A percentile compares a stretch with the other conserved stretches of the same genome.
Evolutionary conservation across 2,329 filamentous ascomycete species (phyloP).

Genomic region (Beauveria sp.): DNA sequence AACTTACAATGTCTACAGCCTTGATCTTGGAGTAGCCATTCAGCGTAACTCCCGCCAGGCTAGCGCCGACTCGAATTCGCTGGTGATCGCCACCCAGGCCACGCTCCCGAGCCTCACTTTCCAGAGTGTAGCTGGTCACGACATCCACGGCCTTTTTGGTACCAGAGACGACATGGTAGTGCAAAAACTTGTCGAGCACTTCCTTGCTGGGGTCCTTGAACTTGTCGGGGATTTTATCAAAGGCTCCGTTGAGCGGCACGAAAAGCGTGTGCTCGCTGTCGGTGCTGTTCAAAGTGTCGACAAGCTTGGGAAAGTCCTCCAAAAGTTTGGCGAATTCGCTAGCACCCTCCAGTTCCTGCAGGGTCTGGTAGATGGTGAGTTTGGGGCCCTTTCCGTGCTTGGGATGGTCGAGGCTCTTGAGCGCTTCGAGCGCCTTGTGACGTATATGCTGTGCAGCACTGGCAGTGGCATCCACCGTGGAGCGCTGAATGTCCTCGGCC

Average conservation of each 20-base stretch:
- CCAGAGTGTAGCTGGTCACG: constrained; percentile 65
- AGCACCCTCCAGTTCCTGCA: constrained; percentile 68
- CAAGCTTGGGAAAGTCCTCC: constrained; percentile 62
- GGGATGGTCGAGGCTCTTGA: constrained; percentile 8
- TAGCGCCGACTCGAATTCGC: constrained; percentile 61
- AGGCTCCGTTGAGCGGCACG: constrained; percentile 69
- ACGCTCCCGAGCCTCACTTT: constrained; percentile 54
- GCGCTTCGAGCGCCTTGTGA: constrained; percentile 5
- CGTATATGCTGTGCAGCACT: constrained; percentile 7
- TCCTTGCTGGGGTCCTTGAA: constrained; percentile 60
- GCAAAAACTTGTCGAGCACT: constrained; percentile 57
- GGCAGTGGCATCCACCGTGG: constrained; percentile 1
- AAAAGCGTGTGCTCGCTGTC: constrained; percentile 72
- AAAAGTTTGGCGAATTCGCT: constrained; percentile 71
- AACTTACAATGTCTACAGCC: constrained; percentile 58
- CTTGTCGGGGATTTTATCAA: constrained; percentile 51
- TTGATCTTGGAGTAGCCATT: constrained; percentile 73
- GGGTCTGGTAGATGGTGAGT: constrained; percentile 71
- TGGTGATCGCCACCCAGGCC: constrained; percentile 60
- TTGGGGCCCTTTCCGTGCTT: constrained; percentile 33
- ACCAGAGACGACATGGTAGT: constrained; percentile 67
- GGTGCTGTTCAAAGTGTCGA: constrained; percentile 67
- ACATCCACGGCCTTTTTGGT: constrained; percentile 59
- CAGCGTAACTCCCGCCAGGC: constrained; percentile 55
- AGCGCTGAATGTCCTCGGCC: constrained; percentile 7